A percentile compares a stretch with the other conserved stretches of the same genome.
phyloP scores from a whole-genome alignment of 225 moss, liverwort and hornwort genomes.

The Physcomitrium patens region DNA sequence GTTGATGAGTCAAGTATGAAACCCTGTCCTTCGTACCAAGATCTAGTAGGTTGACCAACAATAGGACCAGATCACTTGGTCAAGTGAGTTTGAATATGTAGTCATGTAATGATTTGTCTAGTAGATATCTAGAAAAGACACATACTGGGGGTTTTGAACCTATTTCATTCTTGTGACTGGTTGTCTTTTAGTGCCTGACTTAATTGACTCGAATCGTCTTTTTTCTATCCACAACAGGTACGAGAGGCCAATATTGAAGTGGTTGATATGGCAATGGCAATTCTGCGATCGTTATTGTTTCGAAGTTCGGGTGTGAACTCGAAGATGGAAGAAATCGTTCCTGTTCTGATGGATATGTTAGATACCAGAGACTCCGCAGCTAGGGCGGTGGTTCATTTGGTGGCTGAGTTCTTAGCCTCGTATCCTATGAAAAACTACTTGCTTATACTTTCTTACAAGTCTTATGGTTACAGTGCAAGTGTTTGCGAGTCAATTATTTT shows the following conservation, averaged over 20 bases:
- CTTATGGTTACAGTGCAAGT: slow-evolving; percentile 16
- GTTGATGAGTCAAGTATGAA: slow-evolving; percentile 74
- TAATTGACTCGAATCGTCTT: slow-evolving; percentile 15
- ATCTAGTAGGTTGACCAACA: slow-evolving; percentile 4
- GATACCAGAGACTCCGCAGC: slow-evolving; percentile 88
- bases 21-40: background rate
- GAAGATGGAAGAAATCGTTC: slow-evolving; percentile 78
- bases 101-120: slow-evolving; percentile 17
- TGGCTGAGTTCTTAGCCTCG: slow-evolving; percentile 89
- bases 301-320: slow-evolving; percentile 55
- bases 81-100: slow-evolving; percentile 9
- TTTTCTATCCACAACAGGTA: slow-evolving; percentile 47
- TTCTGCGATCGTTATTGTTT: slow-evolving; percentile 77
- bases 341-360: slow-evolving; percentile 91
- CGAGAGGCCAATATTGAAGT: slow-evolving; percentile 72
- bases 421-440: slow-evolving; percentile 60
- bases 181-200: slow-evolving; percentile 8
- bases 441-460: slow-evolving; percentile 18
- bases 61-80: background rate
- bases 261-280: slow-evolving; percentile 80
- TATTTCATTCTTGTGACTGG: slow-evolving; percentile 14
- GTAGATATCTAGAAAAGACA: slow-evolving; percentile 13
- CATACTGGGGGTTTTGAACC: slow-evolving; percentile 14
- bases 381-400: slow-evolving; percentile 89
- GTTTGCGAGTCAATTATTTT: slow-evolving; percentile 19